Base-by-base conservation (phyloP, 495 filamentous ascomycete species). In the Xylaria castorea region DNA sequence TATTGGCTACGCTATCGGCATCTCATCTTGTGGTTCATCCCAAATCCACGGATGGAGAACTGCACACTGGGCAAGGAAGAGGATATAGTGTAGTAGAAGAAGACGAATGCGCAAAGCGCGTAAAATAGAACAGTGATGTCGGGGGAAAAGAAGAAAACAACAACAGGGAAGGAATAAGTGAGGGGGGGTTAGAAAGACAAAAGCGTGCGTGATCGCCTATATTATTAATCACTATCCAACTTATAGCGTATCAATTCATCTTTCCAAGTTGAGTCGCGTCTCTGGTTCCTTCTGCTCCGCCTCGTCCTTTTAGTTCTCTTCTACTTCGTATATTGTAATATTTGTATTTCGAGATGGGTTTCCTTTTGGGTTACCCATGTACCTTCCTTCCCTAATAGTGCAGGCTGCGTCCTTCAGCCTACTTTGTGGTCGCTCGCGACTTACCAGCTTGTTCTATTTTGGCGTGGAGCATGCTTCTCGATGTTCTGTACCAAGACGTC, bases 1-100 rank as follows among this genome's bases (percentile, higher is more conserved):
- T 1, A 66, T 46, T 66, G 64, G 64, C 2, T 38, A 38, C 0
- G 4, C 38, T 12, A 46, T 30, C 20, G 18, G 44, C 27, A 25
- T 8, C 64, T 66, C 64, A 66, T 66, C 64, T 66, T 30, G 3
- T 44, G 8, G 44, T 66, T 51, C 46, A 51, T 66, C 32, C 63
- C 30, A 50, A 9, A 34, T 66, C 38, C 30, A 46, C 32, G 64
- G 27, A 18, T 53, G 25, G 44, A 38, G 44, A 18, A 36, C 40
- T 9, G 61, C 40, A 38, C 61, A 9, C 27, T 8, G 27, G 14
- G 20, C 38, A 36, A 53, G 46, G 32, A 20, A 57, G 14, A 57
- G 16, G 18, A 57, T 14, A 53, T 11, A 30, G 1, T 9, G 27
- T 3, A 64, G 40, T 27, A 64, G 42, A 65, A 34, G 20, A 30